These are phyloP conservation scores for Pezicula neosporulosa DNA, from an alignment of 2,329 filamentous ascomycete genomes.

Conservation along the genomic window DNA sequence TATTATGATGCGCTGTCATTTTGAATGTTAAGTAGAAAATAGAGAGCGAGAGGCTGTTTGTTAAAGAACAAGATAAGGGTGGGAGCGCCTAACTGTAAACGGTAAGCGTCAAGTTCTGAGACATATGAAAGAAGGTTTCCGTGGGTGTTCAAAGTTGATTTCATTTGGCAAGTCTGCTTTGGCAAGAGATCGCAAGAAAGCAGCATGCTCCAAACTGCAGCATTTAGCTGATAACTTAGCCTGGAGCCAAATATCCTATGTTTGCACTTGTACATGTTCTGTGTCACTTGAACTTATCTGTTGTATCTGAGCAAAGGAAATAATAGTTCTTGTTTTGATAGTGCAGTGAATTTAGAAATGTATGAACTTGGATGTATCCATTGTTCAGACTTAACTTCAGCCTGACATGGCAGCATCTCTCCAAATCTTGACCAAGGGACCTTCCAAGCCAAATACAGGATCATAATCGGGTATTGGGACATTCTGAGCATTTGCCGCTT, in stretches of 20 bases:
- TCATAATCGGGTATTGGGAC: constrained; percentile 15
- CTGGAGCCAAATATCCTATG: no score
- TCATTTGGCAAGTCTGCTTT: no score
- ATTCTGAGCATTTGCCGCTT: constrained; percentile 13
- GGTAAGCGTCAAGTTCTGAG: neutral
- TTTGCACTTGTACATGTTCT: no score
- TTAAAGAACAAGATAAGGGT: neutral
- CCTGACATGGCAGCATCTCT: neutral
- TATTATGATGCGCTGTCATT: neutral
- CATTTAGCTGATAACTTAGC: no score
- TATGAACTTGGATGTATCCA: no score
- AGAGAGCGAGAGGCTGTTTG: neutral
- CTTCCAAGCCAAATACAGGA: constrained; percentile 15
- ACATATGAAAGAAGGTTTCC: neutral
- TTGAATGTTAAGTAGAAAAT: neutral
- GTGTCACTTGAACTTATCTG: no score
- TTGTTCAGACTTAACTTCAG: no score
- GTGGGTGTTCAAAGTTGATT: neutral
- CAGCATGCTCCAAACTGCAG: no score
- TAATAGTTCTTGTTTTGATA: no score
- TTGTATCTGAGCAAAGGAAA: no score
- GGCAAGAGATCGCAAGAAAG: no score
- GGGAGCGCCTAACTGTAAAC: neutral
- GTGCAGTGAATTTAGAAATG: no score
- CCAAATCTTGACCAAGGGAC: constrained; percentile 17